A percentile compares a stretch with the other conserved stretches of the same genome.
These are phyloP conservation scores for Alternaria sp. DNA, from an alignment of 2,329 filamentous ascomycete genomes.

Conservation along the genomic window DNA sequence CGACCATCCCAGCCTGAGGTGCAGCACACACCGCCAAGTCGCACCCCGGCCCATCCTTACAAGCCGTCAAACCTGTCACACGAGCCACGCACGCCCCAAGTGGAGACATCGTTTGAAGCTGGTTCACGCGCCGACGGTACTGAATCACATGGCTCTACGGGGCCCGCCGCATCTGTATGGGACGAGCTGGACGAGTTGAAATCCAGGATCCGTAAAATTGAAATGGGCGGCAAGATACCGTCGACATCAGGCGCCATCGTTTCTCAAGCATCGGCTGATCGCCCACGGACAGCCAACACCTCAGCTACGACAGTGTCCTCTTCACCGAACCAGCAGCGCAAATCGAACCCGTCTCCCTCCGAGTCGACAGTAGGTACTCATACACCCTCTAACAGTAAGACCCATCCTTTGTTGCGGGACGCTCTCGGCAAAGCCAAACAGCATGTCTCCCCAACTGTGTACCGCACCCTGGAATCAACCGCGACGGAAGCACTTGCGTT, in stretches of 20 bases:
- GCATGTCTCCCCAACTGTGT: conserved; percentile 75
- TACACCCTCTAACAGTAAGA: conserved; percentile 64
- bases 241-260: conserved; percentile 78
- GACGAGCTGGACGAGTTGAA: conserved; percentile 97
- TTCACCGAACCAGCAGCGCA: conserved; percentile 77
- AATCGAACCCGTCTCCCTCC: conserved; percentile 57
- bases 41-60: conserved; percentile 45
- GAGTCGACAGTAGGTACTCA: conserved; percentile 57
- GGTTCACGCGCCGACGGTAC: conserved; percentile 59
- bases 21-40: conserved; percentile 44
- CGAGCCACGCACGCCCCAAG: conserved; percentile 39
- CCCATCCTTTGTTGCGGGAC: conserved; percentile 80
- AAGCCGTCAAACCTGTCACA: conserved; percentile 48
- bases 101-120: conserved; percentile 39
- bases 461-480: conserved; percentile 79
- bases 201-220: conserved; percentile 87
- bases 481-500: conserved; percentile 82
- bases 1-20: conserved; percentile 47
- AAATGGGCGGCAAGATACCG: conserved; percentile 87
- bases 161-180: conserved; percentile 92
- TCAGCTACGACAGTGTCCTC: conserved; percentile 89
- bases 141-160: conserved; percentile 87
- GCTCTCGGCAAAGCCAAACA: conserved; percentile 81
- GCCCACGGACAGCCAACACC: conserved; percentile 89
- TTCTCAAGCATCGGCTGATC: conserved; percentile 73